Base-by-base conservation (phyloP, 495 filamentous ascomycete species). In the Pseudevernia furfuracea region DNA sequence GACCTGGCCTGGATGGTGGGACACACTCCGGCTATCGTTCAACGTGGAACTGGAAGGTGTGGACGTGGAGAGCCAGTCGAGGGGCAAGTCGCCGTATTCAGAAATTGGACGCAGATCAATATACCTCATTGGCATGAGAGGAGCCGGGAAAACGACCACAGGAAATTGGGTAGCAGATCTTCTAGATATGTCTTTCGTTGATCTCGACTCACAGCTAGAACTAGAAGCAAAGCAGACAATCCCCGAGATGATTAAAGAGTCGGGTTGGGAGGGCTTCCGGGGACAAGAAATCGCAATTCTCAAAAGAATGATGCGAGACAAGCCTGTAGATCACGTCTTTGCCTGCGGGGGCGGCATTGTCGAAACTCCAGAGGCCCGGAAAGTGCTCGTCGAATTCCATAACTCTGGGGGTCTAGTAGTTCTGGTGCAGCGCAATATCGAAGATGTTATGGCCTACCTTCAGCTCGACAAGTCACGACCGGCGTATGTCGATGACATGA, bases 1-100 rank as follows among this genome's bases (percentile, higher is more conserved):
- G 82, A 99, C 94, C n/a, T 99, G 95, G 94, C 94, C 94, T 0
- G 94, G 92, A 17, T 99, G 94, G 91, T 99, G 94, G 94, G 95
- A 99, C 74, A 84, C 85, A 48, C 71, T 96, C 60, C 84, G 86
- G 39, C 83, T 88, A 62, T 79, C 83, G 4, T 99, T 96, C 77
- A 79, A 83, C 19, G 89, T 88, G 36, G 74, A 83, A 32, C 75
- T 97, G 28, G 82, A 86, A 48, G 94, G 94, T 38, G 79, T 81
- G 44, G 89, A 94, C 49, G 77, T 86, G 44, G 78, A 79, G 73
- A 70, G 78, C 69, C 53, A 76, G 69, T 53, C 63, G 62, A 15
- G 68, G 68, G 43, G 69, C 63, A 60, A 71, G 68, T 39, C 69
- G 63, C 23, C 68, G 56, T 38, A 72, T 70, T 43, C 73, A 78